Conservation (phyloP, 192 early-diverging fungal species). For the Coemansia erecta region DNA sequence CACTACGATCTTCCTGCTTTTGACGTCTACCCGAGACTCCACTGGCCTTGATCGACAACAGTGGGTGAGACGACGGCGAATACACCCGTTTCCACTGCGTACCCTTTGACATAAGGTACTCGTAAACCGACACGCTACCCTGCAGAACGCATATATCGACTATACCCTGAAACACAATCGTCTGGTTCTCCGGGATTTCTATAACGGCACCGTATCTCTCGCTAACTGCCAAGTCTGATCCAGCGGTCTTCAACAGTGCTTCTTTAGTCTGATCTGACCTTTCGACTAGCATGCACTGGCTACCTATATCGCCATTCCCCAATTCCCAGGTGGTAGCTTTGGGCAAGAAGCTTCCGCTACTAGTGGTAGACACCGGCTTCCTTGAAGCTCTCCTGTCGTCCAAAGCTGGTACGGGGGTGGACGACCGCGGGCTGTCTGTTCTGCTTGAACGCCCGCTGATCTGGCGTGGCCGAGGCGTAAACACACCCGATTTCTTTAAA, state of each 20-base stretch:
- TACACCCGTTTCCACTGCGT: conserved; percentile 40
- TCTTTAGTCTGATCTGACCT: not conserved
- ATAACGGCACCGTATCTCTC: conserved; percentile 26
- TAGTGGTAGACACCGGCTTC: not conserved
- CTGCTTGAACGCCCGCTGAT: conserved; percentile 7
- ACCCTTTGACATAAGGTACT: conserved; percentile 10
- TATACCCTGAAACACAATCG: conserved; percentile 40
- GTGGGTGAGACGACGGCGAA: conserved; percentile 49
- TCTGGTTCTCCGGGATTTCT: conserved; percentile 15
- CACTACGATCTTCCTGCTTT: not conserved
- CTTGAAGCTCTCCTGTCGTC: not conserved
- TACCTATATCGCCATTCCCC: not conserved
- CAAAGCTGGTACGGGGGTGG: not conserved
- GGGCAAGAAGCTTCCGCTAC: conserved; percentile 4
- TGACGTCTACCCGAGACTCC: not conserved
- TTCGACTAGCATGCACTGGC: conserved; percentile 3
- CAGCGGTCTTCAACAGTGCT: conserved; percentile 5
- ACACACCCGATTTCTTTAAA: not conserved
- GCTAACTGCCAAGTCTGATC: not conserved
- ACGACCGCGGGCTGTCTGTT: not conserved
- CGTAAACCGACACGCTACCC: conserved; percentile 29
- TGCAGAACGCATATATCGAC: conserved; percentile 36
- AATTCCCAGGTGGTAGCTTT: conserved; percentile 22
- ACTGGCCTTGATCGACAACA: conserved; percentile 14
- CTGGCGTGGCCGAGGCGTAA: conserved; percentile 17